A percentile compares a stretch with the other conserved stretches of the same genome.
These are phyloP conservation scores for Penicillium rolfsii DNA, from an alignment of 2,329 filamentous ascomycete species.

Conservation along the genomic window DNA sequence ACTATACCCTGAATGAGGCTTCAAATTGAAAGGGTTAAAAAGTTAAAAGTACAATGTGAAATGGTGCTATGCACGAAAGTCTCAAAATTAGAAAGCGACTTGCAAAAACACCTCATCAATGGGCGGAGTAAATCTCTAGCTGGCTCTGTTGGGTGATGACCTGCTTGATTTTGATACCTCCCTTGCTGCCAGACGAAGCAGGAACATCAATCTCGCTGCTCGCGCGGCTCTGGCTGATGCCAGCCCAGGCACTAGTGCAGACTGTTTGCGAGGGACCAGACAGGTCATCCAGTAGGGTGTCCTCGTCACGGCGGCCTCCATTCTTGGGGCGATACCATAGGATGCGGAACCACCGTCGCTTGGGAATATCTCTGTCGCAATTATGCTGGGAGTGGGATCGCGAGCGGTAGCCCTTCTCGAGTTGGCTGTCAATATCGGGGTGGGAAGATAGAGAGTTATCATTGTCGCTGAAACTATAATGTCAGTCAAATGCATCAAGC, in stretches of 20 bases:
- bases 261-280: conserved; percentile 30
- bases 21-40: not conserved
- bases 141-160: conserved; percentile 41
- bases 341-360: conserved; percentile 11
- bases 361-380: not conserved
- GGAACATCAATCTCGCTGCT: conserved; percentile 29
- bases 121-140: conserved; percentile 23
- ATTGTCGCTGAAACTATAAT: conserved; percentile 8
- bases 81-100: not conserved
- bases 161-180: conserved; percentile 39
- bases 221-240: conserved; percentile 26
- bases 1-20: not conserved
- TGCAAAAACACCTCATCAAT: not conserved
- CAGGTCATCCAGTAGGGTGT: conserved; percentile 22
- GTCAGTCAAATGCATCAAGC: conserved; percentile 5
- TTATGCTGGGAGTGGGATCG: not conserved
- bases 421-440: conserved; percentile 18
- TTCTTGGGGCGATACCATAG: not conserved
- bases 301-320: conserved; percentile 9
- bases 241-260: conserved; percentile 40
- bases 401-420: conserved; percentile 28
- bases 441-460: conserved; percentile 1
- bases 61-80: not conserved
- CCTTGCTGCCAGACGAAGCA: conserved; percentile 14
- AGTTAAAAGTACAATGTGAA: not conserved